A percentile compares a stretch with the other conserved stretches of the same genome.
Conservation (phyloP, 208 protist genomes). For the Crithidia expoeki region DNA sequence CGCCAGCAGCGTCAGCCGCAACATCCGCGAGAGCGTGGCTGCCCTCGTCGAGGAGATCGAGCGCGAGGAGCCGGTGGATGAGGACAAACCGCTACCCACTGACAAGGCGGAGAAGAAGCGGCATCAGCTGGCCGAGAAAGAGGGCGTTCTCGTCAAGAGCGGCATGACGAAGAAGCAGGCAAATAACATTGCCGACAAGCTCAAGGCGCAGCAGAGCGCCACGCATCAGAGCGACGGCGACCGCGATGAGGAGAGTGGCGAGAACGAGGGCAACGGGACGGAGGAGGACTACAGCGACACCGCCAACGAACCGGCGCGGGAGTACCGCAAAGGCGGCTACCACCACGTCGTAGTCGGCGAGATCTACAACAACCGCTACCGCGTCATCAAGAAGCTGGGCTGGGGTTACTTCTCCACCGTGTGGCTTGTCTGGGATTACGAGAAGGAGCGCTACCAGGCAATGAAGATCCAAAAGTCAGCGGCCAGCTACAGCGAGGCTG, state of each 20-base stretch:
- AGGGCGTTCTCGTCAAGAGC: conserved; percentile 59
- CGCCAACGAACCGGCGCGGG: conserved; percentile 74
- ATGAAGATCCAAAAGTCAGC: conserved; percentile 87
- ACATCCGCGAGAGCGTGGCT: conserved; percentile 50
- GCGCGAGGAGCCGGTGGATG: conserved; percentile 18
- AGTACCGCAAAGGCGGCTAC: conserved; percentile 96
- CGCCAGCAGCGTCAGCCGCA: conserved; percentile 54
- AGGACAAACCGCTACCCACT: conserved; percentile 10
- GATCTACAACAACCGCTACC: conserved; percentile 94
- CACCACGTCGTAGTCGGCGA: conserved; percentile 95
- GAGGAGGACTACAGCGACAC: conserved; percentile 90
- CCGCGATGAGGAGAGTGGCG: conserved; percentile 48
- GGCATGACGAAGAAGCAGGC: conserved; percentile 79
- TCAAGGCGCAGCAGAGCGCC: conserved; percentile 44
- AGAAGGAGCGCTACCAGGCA: conserved; percentile 91
- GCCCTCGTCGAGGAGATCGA: conserved; percentile 69
- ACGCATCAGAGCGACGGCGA: conserved; percentile 47
- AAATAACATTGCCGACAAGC: conserved; percentile 44
- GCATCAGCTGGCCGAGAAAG: conserved; percentile 39
- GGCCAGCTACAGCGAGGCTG: conserved; percentile 80
- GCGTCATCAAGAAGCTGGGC: conserved; percentile 95
- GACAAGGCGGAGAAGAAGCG: conserved; percentile 41
- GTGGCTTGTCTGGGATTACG: conserved; percentile 97
- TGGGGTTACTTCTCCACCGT: conserved; percentile 99
- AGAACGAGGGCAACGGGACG: conserved; percentile 45